phyloP scores from a whole-genome alignment of 805 yeast genomes.

The Suhomyces prunicola region DNA sequence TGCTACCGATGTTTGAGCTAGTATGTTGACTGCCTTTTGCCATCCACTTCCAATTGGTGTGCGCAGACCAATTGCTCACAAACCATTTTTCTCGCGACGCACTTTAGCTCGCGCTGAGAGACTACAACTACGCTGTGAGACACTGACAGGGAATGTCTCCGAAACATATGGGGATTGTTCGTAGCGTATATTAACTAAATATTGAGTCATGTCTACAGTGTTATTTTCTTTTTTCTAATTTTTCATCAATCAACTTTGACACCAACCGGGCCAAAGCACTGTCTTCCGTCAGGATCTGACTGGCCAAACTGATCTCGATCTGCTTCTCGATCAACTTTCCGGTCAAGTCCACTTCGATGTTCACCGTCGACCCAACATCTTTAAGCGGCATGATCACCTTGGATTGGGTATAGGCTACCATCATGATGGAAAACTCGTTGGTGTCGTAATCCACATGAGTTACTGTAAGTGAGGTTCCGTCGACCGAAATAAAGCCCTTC shows the following conservation, averaged over 20 bases:
- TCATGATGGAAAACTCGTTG: slow-evolving; percentile 73
- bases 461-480: slow-evolving; percentile 90
- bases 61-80: not conserved
- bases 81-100: not conserved
- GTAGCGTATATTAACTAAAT: not conserved
- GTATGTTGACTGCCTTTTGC: not conserved
- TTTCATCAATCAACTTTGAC: slow-evolving; percentile 28
- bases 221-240: slow-evolving; percentile 11
- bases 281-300: slow-evolving; percentile 48
- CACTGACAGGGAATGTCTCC: too few species aligned
- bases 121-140: not conserved
- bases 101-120: not conserved
- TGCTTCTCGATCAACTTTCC: slow-evolving; percentile 92
- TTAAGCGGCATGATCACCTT: slow-evolving; percentile 74
- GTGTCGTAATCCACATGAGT: slow-evolving; percentile 65
- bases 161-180: too few species aligned
- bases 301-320: slow-evolving; percentile 54
- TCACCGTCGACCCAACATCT: slow-evolving; percentile 60
- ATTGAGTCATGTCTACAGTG: not conserved
- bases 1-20: not conserved
- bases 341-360: slow-evolving; percentile 91
- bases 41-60: not conserved
- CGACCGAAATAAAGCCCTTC: slow-evolving; percentile 90
- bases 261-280: slow-evolving; percentile 52
- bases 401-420: slow-evolving; percentile 86